Base-by-base conservation (phyloP, 2,329 filamentous ascomycete species). In the Colletotrichum karsti region DNA sequence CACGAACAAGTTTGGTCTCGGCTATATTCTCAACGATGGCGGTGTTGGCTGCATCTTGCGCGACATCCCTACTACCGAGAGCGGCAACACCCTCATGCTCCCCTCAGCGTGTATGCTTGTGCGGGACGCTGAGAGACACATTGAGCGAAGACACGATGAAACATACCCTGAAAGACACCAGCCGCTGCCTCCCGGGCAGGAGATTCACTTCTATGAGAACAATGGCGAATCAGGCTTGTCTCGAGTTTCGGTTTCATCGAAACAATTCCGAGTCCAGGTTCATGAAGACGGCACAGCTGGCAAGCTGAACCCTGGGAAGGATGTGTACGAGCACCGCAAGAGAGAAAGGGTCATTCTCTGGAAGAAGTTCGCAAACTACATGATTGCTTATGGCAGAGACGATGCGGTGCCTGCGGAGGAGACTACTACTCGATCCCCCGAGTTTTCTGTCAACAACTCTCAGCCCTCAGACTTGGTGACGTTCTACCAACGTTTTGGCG, bases 1-100 rank as follows among this genome's bases (percentile, higher is more conserved):
- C 78, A 94, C 92, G 67, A 93, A 94, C 79, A 94, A 94, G 77
- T 94, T 94, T 77, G 93, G 93, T 12, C 85, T 96, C 15, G 93
- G 93, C 37, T 96, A 95, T 74, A 93, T 95, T 65, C 83, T 96
- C 60, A 93, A 93, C 69, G 92, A 95, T 71, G 93, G 93, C 30
- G 94, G 90, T 69, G 90, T 95, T 20, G 93, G 93, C 15, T 94
- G 92, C 71, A 88, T 91, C 54, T 81, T 90, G 56, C 83, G 85
- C 24, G 87, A 86, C 65, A 86, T 90, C 59, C 84, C 85, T 12
- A 84, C 84, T 2, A 82, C 82, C 1, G 82, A 85, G 55, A 85
- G 84, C 28, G 80, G 80, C 67, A 84, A 83, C 69, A 81, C 79
- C 2, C 85, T 85, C 12, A 81, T 84, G 65, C 81, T 91, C 28